Evolutionary conservation across 495 filamentous ascomycete species (phyloP).

Genomic region (Penicillium riverlandense): DNA sequence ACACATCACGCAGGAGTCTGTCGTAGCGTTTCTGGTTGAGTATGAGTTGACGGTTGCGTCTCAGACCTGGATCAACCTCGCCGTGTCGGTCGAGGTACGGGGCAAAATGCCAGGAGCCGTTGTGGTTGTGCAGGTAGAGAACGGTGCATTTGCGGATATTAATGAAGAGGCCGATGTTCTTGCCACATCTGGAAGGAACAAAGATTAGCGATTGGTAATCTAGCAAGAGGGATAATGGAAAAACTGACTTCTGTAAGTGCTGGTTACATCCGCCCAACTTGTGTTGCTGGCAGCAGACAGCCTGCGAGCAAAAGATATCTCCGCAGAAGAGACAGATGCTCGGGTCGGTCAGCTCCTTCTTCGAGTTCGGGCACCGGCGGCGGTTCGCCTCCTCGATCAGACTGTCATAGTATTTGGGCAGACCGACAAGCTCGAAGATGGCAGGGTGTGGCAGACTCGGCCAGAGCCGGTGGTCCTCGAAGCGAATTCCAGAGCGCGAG

Average conservation of each 20-base stretch:
- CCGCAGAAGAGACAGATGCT: constrained; percentile 92
- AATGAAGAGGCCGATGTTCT: constrained; percentile 83
- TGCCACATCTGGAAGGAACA: constrained; percentile 61
- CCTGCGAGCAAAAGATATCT: constrained; percentile 91
- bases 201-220: no score
- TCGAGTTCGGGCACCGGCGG: constrained; percentile 77
- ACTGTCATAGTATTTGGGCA: constrained; percentile 88
- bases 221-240: no score
- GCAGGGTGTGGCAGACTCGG: constrained; percentile 68
- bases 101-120: constrained; percentile 77
- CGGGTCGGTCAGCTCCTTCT: constrained; percentile 84
- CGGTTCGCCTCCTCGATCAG: constrained; percentile 86
- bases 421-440: constrained; percentile 87
- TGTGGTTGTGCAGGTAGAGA: constrained; percentile 72
- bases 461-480: constrained; percentile 35
- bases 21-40: constrained; percentile 93
- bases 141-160: constrained; percentile 93
- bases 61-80: constrained; percentile 80
- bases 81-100: constrained; percentile 95
- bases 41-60: constrained; percentile 77
- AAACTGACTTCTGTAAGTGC: constrained; percentile 72
- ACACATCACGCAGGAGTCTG: constrained; percentile 72
- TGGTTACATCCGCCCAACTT: constrained; percentile 80
- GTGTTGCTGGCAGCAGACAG: constrained; percentile 75
- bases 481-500: constrained; percentile 34